phyloP scores from a whole-genome alignment of 352 stramenopile species.

The Phytophthora syringae region DNA sequence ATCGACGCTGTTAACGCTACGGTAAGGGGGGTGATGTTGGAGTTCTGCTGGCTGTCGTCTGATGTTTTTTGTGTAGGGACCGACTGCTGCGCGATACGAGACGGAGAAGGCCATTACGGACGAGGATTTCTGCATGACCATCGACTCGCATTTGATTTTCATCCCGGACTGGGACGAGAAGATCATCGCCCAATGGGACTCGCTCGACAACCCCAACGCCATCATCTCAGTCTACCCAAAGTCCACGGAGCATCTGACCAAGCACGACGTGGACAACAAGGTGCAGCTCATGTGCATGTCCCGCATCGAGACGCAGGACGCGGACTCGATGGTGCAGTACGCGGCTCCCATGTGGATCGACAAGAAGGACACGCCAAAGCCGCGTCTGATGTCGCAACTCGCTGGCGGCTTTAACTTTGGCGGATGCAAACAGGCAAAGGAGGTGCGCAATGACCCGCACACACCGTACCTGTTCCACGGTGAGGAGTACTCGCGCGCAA shows the following conservation, averaged over 20 bases:
- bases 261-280: slow-evolving; percentile 58
- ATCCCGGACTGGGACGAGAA: slow-evolving; percentile 81
- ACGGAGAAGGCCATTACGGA: slow-evolving; percentile 79
- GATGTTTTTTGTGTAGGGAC: slow-evolving; percentile 48
- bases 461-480: slow-evolving; percentile 84
- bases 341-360: slow-evolving; percentile 68
- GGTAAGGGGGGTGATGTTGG: slow-evolving; percentile 31
- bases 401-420: slow-evolving; percentile 87
- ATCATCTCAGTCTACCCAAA: slow-evolving; percentile 89
- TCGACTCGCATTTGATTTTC: slow-evolving; percentile 86
- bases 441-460: slow-evolving; percentile 82
- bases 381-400: slow-evolving; percentile 78
- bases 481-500: slow-evolving; percentile 83
- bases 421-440: slow-evolving; percentile 67
- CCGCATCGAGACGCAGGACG: slow-evolving; percentile 74
- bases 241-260: slow-evolving; percentile 67
- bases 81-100: slow-evolving; percentile 73
- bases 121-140: slow-evolving; percentile 83
- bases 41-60: slow-evolving; percentile 3
- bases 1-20: slow-evolving; percentile 75
- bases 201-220: slow-evolving; percentile 66
- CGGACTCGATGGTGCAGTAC: slow-evolving; percentile 83
- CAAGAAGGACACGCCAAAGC: slow-evolving; percentile 75
- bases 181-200: slow-evolving; percentile 76
- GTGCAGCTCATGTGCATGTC: slow-evolving; percentile 83